Evolutionary conservation across 2,329 filamentous ascomycete genomes (phyloP).

Genomic region (Amylocarpus encephaloides): DNA sequence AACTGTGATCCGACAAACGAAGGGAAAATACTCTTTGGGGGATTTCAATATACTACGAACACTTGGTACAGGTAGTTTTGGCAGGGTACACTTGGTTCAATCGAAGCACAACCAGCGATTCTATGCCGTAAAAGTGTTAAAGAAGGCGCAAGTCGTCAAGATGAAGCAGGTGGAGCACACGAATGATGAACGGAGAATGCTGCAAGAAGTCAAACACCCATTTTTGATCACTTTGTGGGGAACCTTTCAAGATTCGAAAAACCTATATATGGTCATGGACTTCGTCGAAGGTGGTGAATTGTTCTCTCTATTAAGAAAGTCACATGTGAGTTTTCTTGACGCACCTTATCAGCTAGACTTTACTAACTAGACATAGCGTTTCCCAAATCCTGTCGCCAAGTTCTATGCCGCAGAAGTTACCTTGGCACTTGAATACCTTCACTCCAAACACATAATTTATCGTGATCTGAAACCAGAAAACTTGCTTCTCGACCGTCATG

Average conservation of each 20-base stretch:
- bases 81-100: constrained; percentile 91
- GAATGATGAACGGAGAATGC: constrained; percentile 93
- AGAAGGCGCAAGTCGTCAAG: constrained; percentile 97
- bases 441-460: constrained; percentile 94
- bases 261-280: constrained; percentile 99
- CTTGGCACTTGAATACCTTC: constrained; percentile 88
- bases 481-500: constrained; percentile 82
- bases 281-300: constrained; percentile 98
- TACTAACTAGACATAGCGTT: constrained; percentile 55
- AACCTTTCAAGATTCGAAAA: constrained; percentile 91
- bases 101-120: constrained; percentile 97
- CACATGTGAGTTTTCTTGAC: constrained; percentile 51
- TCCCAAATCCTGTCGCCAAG: constrained; percentile 97
- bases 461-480: constrained; percentile 96
- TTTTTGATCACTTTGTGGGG: constrained; percentile 98
- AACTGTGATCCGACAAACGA: constrained; percentile 61
- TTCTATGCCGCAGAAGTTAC: constrained; percentile 99
- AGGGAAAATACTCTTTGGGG: constrained; percentile 90
- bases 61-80: constrained; percentile 93
- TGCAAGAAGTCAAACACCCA: constrained; percentile 93
- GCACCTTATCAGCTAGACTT: neutral
- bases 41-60: constrained; percentile 91
- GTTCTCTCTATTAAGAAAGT: constrained; percentile 91
- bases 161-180: constrained; percentile 99
- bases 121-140: constrained; percentile 97